These are phyloP conservation scores for Lasiodiplodia hormozganensis DNA, from an alignment of 2,329 filamentous ascomycete genomes.

Conservation along the genomic window DNA sequence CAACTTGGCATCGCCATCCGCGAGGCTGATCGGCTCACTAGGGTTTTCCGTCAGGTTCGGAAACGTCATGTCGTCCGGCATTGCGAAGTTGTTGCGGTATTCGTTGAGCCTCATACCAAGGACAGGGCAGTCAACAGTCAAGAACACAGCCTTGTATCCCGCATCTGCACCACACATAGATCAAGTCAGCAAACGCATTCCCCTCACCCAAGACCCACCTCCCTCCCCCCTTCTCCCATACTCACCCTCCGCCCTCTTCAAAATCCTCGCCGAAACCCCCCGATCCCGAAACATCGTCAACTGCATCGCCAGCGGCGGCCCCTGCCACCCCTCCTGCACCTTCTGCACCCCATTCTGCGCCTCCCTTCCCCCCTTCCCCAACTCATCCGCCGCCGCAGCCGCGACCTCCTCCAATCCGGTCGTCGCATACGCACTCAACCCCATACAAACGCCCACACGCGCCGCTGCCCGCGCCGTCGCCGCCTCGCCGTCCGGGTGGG, in stretches of 20 bases:
- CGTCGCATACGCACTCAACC: constrained; percentile 67
- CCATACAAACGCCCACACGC: constrained; percentile 66
- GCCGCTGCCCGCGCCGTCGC: constrained; percentile 66
- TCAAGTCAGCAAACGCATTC: background rate
- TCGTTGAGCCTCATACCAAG: constrained; percentile 62
- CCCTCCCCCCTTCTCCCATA: constrained; percentile 26
- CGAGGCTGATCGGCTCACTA: constrained; percentile 37
- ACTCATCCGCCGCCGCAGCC: constrained; percentile 42
- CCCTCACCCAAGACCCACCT: constrained; percentile 13
- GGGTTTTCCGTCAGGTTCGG: constrained; percentile 51
- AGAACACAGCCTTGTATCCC: constrained; percentile 61
- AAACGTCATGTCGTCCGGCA: constrained; percentile 53
- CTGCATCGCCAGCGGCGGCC: constrained; percentile 59
- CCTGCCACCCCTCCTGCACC: no score
- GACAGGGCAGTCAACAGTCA: constrained; percentile 63
- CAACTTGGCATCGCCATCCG: background rate
- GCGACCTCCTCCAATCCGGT: constrained; percentile 69
- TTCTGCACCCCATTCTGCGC: no score
- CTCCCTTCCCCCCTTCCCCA: no score
- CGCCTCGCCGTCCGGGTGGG: constrained; percentile 68
- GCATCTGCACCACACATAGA: constrained; percentile 41
- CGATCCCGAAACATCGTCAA: constrained; percentile 61
- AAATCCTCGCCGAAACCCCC: constrained; percentile 48
- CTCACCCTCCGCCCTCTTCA: constrained; percentile 54
- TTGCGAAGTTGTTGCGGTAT: constrained; percentile 58